Base-by-base conservation (phyloP, 495 filamentous ascomycete species). In the Aspergillus sparsus region DNA sequence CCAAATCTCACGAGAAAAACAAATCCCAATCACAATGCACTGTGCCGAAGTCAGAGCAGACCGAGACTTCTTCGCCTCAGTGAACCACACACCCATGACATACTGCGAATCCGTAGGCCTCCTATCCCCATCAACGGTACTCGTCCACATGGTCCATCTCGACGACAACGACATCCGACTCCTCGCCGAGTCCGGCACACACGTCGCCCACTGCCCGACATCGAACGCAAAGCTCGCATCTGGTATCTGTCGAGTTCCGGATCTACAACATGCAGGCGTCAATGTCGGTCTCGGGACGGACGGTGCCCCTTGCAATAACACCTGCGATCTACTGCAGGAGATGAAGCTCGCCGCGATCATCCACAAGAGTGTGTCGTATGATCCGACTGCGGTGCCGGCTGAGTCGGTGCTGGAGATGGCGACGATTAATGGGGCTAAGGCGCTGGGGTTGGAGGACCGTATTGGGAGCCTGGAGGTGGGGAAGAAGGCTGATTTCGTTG, bases 401-500 rank as follows among this genome's bases (percentile, higher is more conserved):
- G 77, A 82, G 50, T 65, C 70, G 6, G 79, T 77, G n/a, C 61
- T 83, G 44, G 80, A 82, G 63, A 80, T 82, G 76, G 80, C 77
- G 0, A 83, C 80, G 1, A 81, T 83, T 54, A 79, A 79, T 41
- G 75, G 74, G 8, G 82, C 80, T 2, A 79, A 71, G 61, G 79
- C 80, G n/a, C 57, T 84, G n/a, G 80, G 80, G 1, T 49, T 76
- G 57, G 69, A 78, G 2, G 70, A 71, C 27, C 62, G 68, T 3
- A 72, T 80, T 55, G 82, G 82, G 5, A 82, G 80, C 63, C 59
- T 84, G 46, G 79, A 81, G 55, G 67, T 78, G 0, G 80, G 80
- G 6, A 84, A 84, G 71, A 82, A 82, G 61, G 82, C 82, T 3
- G 80, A 83, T 61, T 80, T 84, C 56, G 80, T 82, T 18, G 74